Evolutionary conservation across 352 stramenopile species (phyloP), one percentile per base, ranked within the genome.

Genomic region (Phytophthora ramorum): DNA sequence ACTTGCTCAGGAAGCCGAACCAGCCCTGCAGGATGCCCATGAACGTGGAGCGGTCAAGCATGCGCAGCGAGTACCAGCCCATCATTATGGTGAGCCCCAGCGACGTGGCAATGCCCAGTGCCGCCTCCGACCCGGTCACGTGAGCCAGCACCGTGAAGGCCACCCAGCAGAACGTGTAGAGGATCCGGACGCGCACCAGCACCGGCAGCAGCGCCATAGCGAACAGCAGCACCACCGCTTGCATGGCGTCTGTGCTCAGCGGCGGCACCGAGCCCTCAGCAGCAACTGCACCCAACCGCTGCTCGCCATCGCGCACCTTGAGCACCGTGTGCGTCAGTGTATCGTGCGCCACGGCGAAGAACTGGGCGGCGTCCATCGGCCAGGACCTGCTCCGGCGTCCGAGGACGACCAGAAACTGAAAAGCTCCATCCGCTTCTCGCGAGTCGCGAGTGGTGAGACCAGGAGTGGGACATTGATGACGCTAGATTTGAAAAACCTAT

Each of bases 41-140:
- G 72, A 86, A 86, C 34, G 78, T 75, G 20, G 71, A 69, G 8
- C 69, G 56, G 48, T 86, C 78, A 32, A 83, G 28, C 19, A 60
- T 43, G 3, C 78, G 78, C 43, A 86, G 63, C 52, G 75, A 79
- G 59, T 83, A 86, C 78, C 78, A 86, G 28, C 75, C 73, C 62
- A 83, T 77, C 78, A 86, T 86, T 51, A 86, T 82, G 50, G 78
- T 79, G 54, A 82, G 60, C 6, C 78, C 72, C 12, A 79, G 46
- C 28, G 75, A 76, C 24, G 78, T 83, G 8, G 76, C 60, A 30
- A 86, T 71, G 40, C 78, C 78, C 12, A 86, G 58, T 16, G 73
- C 71, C 10, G 63, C 66, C 52, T 79, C 19, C 16, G 74, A 79
- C 34, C 75, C 62, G 8, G 53, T 56, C 45, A 75, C 34, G 22